Base-by-base conservation (phyloP, 768 basidiomycete genomes). In the Harrya chromipes region DNA sequence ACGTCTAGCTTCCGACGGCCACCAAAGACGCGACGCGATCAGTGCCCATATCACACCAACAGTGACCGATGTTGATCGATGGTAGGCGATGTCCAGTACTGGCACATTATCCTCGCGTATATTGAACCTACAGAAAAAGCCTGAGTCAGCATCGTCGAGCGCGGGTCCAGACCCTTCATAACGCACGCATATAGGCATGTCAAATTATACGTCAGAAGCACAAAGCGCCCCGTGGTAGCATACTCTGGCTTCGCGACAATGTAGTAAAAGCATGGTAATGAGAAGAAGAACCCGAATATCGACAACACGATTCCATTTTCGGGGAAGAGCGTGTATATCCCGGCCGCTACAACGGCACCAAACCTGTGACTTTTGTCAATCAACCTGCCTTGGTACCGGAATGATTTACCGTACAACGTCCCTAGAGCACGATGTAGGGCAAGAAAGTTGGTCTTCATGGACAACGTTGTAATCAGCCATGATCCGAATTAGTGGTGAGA, bases 191-290 rank as follows among this genome's bases (percentile, higher is more conserved):
- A 83, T 12, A 83, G 70, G 57, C 86, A 94, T 4, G 92, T 94
- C 54, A 98, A 69, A 60, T 97, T 97, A 67, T 97, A 91, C 6
- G 91, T 90, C 53, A 94, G 72, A 37, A 93, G 76, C 9, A 90
- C 84, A 67, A 94, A 92, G 31, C 90, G 78, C 7, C 84, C 84
- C 0, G 85, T 80, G 29, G 85, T 81, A 6, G 85, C 80, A 58
- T 87, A 87, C 57, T 83, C 73, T 0, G 93, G 92, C 51, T 82
- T 83, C 0, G 82, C 79, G 31, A 97, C 80, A 54, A 94, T 87
- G 62, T 83, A 85, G 69, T 90, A 94, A 71, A 95, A 98, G 66
- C 95, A 97, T 16, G 95, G 97, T 8, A 97, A 73, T 0, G 93
- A 93, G 63, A 88, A 92, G 56, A 93, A 72, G 65, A 93, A 90